Conservation (phyloP, 257 asterid species). For the Scutellaria minor region DNA sequence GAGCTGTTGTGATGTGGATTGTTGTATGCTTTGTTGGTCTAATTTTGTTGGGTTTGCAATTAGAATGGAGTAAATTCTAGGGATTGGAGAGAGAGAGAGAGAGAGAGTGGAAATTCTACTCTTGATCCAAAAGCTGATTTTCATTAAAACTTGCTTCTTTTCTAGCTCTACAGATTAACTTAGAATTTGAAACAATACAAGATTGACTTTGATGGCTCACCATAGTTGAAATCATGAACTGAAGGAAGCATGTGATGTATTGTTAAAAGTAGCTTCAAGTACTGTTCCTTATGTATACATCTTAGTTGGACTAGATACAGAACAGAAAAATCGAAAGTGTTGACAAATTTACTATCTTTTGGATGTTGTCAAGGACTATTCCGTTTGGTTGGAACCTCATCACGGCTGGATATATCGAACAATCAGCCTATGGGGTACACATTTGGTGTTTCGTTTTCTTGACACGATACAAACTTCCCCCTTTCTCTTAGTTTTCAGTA, state of each 20-base stretch:
- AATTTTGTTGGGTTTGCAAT: neutral
- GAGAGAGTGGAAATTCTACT: neutral
- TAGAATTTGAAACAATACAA: slow-evolving; percentile 3
- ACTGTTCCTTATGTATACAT: neutral
- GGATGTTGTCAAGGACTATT: slow-evolving; percentile 67
- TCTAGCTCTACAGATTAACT: neutral
- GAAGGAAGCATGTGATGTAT: slow-evolving; percentile 8
- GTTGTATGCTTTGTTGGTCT: slow-evolving; percentile 14
- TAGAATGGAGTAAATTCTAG: neutral
- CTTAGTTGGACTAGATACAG: neutral
- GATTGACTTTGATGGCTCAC: neutral
- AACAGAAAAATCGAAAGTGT: neutral
- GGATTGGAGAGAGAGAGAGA: neutral
- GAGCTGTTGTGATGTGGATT: slow-evolving; percentile 12
- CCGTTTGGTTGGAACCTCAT: slow-evolving; percentile 98
- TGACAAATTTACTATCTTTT: slow-evolving; percentile 25
- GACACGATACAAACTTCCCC: neutral
- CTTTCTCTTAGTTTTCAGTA: neutral
- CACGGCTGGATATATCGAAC: slow-evolving; percentile 90
- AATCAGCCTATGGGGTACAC: slow-evolving; percentile 80
- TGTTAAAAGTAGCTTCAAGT: slow-evolving; percentile 17
- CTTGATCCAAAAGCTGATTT: neutral
- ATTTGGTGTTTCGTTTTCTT: neutral
- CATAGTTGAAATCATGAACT: neutral
- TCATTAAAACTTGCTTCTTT: neutral